These are phyloP conservation scores for Citrus inodora DNA, from an alignment of 345 rosid genomes.

Conservation along the genomic window DNA sequence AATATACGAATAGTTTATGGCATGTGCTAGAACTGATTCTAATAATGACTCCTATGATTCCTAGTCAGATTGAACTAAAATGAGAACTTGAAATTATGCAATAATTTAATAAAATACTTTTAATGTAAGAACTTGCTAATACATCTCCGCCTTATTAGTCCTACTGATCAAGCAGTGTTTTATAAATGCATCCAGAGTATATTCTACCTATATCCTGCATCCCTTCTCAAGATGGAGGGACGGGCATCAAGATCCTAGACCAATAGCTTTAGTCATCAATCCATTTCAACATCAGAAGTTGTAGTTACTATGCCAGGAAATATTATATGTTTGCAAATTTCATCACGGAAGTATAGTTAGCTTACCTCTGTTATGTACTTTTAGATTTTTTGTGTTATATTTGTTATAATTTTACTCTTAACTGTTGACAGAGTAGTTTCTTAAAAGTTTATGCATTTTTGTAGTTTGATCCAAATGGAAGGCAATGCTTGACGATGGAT, in stretches of 20 bases:
- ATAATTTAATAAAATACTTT: neutral
- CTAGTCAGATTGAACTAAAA: neutral
- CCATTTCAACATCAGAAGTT: neutral
- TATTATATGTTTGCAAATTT: neutral
- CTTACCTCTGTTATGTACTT: neutral
- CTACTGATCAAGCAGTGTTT: neutral
- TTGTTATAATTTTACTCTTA: neutral
- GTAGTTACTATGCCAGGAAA: neutral
- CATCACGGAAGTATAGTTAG: neutral
- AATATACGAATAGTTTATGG: neutral
- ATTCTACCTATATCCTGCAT: neutral
- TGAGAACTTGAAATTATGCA: neutral
- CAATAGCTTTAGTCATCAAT: neutral
- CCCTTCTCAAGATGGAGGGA: neutral
- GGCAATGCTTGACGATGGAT: conserved; percentile 79
- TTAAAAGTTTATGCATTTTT: conserved; percentile 4
- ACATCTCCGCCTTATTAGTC: neutral
- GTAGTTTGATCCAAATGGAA: conserved; percentile 92
- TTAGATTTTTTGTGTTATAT: neutral
- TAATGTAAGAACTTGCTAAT: neutral
- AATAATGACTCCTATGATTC: neutral
- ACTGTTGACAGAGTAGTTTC: neutral
- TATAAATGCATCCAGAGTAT: neutral
- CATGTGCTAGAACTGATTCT: neutral
- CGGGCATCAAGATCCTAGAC: neutral